Evolutionary conservation across 2,329 filamentous ascomycete species (phyloP).

Genomic region (Paecilomyces sp.): DNA sequence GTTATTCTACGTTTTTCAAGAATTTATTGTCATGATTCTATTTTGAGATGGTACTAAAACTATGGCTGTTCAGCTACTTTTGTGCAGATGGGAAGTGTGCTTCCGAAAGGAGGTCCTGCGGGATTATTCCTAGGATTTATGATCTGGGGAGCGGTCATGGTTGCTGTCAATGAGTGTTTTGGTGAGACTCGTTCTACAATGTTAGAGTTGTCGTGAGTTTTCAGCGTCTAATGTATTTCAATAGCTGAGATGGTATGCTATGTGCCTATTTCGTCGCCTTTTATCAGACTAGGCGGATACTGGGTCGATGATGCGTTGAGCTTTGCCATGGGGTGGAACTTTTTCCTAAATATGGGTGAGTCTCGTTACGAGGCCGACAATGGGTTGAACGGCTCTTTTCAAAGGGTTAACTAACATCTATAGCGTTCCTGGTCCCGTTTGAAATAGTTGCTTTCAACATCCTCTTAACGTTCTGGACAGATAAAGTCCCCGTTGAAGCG

Average conservation of each 20-base stretch:
- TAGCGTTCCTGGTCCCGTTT: slow-evolving; percentile 22
- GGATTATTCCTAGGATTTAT: slow-evolving; percentile 18
- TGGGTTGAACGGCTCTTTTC: background rate
- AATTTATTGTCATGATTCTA: background rate
- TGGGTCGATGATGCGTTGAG: slow-evolving; percentile 24
- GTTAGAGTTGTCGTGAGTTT: background rate
- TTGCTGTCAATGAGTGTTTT: slow-evolving; percentile 7
- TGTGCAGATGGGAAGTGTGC: slow-evolving; percentile 13
- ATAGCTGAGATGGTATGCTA: slow-evolving; percentile 22
- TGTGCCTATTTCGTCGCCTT: slow-evolving; percentile 17
- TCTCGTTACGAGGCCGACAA: background rate
- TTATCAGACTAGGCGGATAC: slow-evolving; percentile 16
- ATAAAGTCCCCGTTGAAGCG: slow-evolving; percentile 30
- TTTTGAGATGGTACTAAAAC: background rate
- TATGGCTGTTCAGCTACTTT: background rate
- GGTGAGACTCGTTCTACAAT: background rate
- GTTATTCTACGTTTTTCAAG: background rate
- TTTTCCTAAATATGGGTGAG: slow-evolving; percentile 18
- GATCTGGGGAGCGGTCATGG: slow-evolving; percentile 17
- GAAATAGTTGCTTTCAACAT: slow-evolving; percentile 34
- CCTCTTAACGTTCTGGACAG: slow-evolving; percentile 31
- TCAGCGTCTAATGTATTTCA: background rate
- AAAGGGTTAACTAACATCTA: background rate
- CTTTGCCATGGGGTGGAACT: slow-evolving; percentile 24
- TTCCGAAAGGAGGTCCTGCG: slow-evolving; percentile 18